Evolutionary conservation across 1,139 yeast species (phyloP).

Genomic region (Yamadazyma aaseri): DNA sequence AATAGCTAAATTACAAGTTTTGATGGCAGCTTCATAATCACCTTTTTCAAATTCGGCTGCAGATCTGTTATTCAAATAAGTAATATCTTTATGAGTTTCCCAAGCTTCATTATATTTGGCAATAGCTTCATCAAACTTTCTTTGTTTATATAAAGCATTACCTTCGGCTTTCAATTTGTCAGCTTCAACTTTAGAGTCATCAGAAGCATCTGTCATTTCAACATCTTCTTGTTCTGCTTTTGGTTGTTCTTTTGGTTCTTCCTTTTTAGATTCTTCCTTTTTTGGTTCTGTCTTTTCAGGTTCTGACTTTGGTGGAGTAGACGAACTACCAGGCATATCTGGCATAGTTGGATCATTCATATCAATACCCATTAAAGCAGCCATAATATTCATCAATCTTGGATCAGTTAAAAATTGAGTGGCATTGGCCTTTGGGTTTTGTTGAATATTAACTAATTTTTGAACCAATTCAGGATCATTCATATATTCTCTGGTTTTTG

Average conservation of each 20-base stretch:
- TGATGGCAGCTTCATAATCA: slow-evolving; percentile 80
- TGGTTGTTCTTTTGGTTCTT: slow-evolving; percentile 10
- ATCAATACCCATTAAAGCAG: slow-evolving; percentile 82
- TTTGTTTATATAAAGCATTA: slow-evolving; percentile 79
- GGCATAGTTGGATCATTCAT: slow-evolving; percentile 49
- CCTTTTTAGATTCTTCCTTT: slow-evolving; percentile 22
- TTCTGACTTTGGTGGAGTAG: slow-evolving; percentile 26
- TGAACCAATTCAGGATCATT: slow-evolving; percentile 82
- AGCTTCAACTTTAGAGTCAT: slow-evolving; percentile 52
- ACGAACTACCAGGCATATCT: slow-evolving; percentile 11
- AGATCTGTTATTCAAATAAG: slow-evolving; percentile 92
- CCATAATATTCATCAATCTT: slow-evolving; percentile 85
- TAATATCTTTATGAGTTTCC: slow-evolving; percentile 78
- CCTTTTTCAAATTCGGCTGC: slow-evolving; percentile 98
- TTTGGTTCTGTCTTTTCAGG: slow-evolving; percentile 21
- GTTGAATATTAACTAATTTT: slow-evolving; percentile 63
- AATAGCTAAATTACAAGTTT: slow-evolving; percentile 78
- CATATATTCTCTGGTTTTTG: slow-evolving; percentile 84
- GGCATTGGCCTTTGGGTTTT: slow-evolving; percentile 73
- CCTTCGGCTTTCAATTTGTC: slow-evolving; percentile 84
- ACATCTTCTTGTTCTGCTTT: slow-evolving; percentile 26
- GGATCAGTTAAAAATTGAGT: slow-evolving; percentile 72
- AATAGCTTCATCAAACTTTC: slow-evolving; percentile 92
- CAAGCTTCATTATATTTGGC: slow-evolving; percentile 83
- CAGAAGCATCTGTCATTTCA: slow-evolving; percentile 33